Evolutionary conservation across 2,329 filamentous ascomycete genomes (phyloP), one percentile per base, ranked within the genome.

Genomic region (Aspergillus spinulosporus): DNA sequence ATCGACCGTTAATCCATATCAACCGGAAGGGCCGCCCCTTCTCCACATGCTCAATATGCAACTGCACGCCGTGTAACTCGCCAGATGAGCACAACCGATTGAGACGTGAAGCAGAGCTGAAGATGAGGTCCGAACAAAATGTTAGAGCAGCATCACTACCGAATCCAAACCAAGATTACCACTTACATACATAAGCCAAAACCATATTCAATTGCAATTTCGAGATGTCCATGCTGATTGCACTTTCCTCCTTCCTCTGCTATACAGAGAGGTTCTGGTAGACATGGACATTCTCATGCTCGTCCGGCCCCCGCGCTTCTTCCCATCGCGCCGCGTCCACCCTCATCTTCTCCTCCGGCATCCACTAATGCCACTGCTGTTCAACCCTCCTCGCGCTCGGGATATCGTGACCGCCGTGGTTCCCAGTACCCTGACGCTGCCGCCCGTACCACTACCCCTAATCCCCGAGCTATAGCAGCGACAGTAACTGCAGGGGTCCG

Each of bases 11-110:
- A 62, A 88, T 91, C 69, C 91, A 95, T 74, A 96, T 97, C 79
- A 94, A 95, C 76, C 95, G 96, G 74, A 97, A 97, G 79, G 93
- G 93, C 68, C 89, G 93, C 61, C 93, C 93, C 50, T 92, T 97
- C 64, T 95, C 93, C 64, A 92, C 97, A 84, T 97, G 93, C 77
- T 86, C 90, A 64, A 91, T 97, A 76, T 97, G 93, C 78, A 90
- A 70, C 34, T 62, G 92, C 72, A 86, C 88, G 56, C 89, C 94
- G 78, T 92, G 93, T 77, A 95, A 96, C 80, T 91, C 90, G 70
- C 90, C 92, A 65, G 87, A 90, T 40, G 89, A 93, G 61, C 93
- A 97, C 74, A 84, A 92, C 70, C 94, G 93, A 51, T 61, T 67
- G 40, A 70, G 65, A 56, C 69, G 70, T 40, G 71, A 73, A 59